Percentiles rank a stretch among this genome's conserved stretches.
These are phyloP conservation scores for Brasilioporus rufonigricans DNA, from an alignment of 768 basidiomycete genomes.

Conservation along the genomic window DNA sequence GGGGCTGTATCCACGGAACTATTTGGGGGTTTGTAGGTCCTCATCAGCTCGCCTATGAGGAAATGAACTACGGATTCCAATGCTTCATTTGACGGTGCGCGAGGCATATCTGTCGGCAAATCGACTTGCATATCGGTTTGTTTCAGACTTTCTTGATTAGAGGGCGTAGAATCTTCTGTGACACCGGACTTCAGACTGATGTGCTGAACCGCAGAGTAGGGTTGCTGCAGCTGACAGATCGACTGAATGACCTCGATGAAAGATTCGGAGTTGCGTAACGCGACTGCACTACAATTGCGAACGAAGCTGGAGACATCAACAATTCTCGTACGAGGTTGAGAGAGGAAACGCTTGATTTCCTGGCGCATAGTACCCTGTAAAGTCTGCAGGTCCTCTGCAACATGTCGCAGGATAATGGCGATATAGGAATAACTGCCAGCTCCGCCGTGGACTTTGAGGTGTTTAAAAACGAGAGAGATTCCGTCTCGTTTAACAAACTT, in stretches of 20 bases:
- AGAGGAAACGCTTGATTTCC: conserved; percentile 79
- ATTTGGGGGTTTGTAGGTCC: conserved; percentile 50
- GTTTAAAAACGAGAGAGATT: conserved; percentile 59
- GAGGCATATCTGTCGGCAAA: conserved; percentile 21
- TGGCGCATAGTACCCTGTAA: conserved; percentile 76
- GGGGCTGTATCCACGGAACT: conserved; percentile 16
- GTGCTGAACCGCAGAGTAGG: conserved; percentile 55
- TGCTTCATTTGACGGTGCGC: conserved; percentile 38
- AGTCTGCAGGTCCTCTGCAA: conserved; percentile 72
- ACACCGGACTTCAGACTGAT: conserved; percentile 53
- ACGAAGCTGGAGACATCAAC: conserved; percentile 74
- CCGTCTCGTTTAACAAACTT: conserved; percentile 71
- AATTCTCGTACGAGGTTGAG: conserved; percentile 63
- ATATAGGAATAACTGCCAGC: conserved; percentile 78
- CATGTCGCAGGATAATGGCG: conserved; percentile 86
- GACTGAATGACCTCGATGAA: conserved; percentile 76
- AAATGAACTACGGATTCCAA: conserved; percentile 65
- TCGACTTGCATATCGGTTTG: conserved; percentile 63
- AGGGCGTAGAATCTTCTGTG: conserved; percentile 9
- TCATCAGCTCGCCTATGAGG: conserved; percentile 69
- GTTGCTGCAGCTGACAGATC: conserved; percentile 69
- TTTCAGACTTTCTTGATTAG: conserved; percentile 18
- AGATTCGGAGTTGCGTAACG: conserved; percentile 71
- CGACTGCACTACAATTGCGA: conserved; percentile 72
- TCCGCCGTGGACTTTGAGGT: conserved; percentile 56